phyloP scores from a whole-genome alignment of 169 alveolate species.

The Plasmodium blacklocki region DNA sequence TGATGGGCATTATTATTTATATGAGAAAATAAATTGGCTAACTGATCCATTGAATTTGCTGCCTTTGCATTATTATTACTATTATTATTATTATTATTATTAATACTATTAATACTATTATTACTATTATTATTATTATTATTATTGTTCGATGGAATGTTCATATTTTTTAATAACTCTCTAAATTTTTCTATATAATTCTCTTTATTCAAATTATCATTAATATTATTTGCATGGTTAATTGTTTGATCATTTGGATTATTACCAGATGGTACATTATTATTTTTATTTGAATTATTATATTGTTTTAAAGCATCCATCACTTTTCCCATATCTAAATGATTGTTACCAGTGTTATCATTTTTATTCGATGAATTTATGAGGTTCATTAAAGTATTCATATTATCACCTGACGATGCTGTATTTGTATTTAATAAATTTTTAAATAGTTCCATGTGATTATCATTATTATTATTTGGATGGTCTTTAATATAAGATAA shows the following conservation, averaged over 20 bases:
- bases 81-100: background rate
- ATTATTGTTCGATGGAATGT: background rate
- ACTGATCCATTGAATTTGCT: background rate
- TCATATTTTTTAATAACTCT: slow-evolving; percentile 13
- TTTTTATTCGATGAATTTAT: slow-evolving; percentile 18
- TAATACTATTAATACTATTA: too few species aligned
- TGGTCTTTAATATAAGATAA: slow-evolving; percentile 22
- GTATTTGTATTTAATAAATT: slow-evolving; percentile 18
- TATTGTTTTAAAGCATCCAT: slow-evolving; percentile 28
- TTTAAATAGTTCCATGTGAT: background rate
- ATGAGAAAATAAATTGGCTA: background rate
- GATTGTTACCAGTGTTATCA: background rate
- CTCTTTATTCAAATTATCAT: slow-evolving; percentile 10
- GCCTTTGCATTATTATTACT: background rate
- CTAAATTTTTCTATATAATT: slow-evolving; percentile 5
- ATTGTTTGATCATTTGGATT: background rate
- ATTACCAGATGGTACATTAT: background rate
- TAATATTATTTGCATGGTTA: background rate
- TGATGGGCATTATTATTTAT: background rate
- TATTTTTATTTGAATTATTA: background rate
- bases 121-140: too few species aligned
- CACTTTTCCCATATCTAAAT: slow-evolving; percentile 14
- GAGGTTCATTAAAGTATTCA: slow-evolving; percentile 18
- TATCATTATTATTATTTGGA: background rate
- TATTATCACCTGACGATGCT: slow-evolving; percentile 5